Evolutionary conservation across 306 rosid species (phyloP).

Genomic region (Trifolium pratense): DNA sequence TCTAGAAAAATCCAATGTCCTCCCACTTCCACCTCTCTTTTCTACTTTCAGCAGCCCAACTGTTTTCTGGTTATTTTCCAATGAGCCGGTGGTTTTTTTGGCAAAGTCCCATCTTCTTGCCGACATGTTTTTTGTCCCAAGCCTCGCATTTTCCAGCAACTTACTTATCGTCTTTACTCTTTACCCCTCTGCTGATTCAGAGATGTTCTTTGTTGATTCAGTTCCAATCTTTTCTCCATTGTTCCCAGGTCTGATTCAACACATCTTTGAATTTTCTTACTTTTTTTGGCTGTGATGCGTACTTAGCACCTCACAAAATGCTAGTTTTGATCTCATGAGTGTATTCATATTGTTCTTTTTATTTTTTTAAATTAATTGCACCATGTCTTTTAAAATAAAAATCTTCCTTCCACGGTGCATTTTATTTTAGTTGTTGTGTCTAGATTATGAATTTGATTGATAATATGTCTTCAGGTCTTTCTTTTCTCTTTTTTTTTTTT

Average conservation of each 20-base stretch:
- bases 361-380: not conserved
- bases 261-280: not conserved
- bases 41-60: not conserved
- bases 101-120: conserved; percentile 3
- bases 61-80: not conserved
- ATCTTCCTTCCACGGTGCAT: not conserved
- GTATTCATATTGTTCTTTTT: not conserved
- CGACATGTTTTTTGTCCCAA: not conserved
- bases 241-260: not conserved
- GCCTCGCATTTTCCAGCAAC: not conserved
- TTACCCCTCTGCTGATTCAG: not conserved
- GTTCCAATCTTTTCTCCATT: not conserved
- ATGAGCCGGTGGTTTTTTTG: conserved; percentile 1
- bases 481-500: not conserved
- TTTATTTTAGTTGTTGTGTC: not conserved
- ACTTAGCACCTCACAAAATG: not conserved
- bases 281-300: not conserved
- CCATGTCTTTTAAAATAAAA: not conserved
- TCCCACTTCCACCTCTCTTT: not conserved
- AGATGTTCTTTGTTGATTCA: not conserved
- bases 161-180: not conserved
- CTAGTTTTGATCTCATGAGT: not conserved
- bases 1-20: not conserved
- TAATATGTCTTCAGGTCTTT: not conserved
- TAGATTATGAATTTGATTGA: not conserved